Conservation (phyloP, 345 rosid genomes). For the Arabis hirsuta region DNA sequence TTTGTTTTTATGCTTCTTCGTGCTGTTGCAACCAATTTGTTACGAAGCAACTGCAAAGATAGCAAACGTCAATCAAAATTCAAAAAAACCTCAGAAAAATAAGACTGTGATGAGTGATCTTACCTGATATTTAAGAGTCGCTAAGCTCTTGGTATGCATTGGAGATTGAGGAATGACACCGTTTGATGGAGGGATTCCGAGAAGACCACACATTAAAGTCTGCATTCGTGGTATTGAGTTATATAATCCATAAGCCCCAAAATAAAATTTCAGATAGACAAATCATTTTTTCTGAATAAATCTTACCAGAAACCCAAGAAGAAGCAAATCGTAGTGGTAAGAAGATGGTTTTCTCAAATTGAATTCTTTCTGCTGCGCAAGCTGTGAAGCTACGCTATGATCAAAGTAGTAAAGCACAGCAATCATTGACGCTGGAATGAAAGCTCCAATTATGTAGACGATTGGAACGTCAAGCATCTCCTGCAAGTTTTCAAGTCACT, state of each 20-base stretch:
- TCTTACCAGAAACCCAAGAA: conserved; percentile 80
- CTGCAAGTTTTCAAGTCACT: conserved; percentile 47
- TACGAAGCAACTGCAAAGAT: conserved; percentile 69
- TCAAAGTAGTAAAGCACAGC: conserved; percentile 96
- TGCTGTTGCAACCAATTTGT: conserved; percentile 72
- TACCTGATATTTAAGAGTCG: conserved; percentile 94
- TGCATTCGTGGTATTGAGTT: conserved; percentile 30
- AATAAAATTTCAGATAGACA: not conserved
- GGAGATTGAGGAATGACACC: conserved; percentile 99
- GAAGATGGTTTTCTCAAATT: conserved; percentile 92
- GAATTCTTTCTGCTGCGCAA: conserved; percentile 92
- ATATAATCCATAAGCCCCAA: not conserved
- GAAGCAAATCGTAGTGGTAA: conserved; percentile 90
- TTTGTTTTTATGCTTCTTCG: conserved; percentile 66
- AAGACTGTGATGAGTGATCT: conserved; percentile 13
- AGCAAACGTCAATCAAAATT: conserved; percentile 20
- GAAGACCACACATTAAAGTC: conserved; percentile 87
- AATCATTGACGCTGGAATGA: conserved; percentile 96
- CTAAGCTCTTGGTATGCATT: conserved; percentile 96
- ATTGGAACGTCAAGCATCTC: conserved; percentile 84
- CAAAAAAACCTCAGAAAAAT: not conserved
- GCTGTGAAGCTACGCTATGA: conserved; percentile 98
- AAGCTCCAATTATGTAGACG: conserved; percentile 84
- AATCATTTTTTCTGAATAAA: not conserved
- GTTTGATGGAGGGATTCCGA: conserved; percentile 96